phyloP scores from a whole-genome alignment of 306 rosid genomes.

The Corylus avellana region DNA sequence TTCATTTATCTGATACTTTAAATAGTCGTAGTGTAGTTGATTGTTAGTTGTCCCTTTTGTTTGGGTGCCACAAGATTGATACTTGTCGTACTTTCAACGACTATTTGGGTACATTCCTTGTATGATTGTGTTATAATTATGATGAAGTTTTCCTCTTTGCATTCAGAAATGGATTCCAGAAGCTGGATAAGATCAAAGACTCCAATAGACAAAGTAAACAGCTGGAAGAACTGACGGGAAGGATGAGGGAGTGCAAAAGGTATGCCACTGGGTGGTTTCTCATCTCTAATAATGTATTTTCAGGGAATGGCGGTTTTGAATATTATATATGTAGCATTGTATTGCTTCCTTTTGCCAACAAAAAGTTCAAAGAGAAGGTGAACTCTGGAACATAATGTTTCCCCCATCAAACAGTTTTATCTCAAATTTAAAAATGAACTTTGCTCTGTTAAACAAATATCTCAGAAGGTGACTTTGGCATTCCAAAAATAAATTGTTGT shows the following conservation, averaged over 20 bases:
- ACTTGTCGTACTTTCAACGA: constrained; percentile 10
- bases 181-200: constrained; percentile 90
- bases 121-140: constrained; percentile 9
- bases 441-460: neutral
- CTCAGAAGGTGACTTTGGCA: neutral
- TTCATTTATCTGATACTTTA: neutral
- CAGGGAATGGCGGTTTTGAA: neutral
- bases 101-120: constrained; percentile 17
- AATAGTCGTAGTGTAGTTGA: neutral
- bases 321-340: neutral
- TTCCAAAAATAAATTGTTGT: constrained; percentile 4
- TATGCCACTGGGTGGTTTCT: constrained; percentile 13
- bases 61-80: neutral
- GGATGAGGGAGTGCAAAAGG: constrained; percentile 98
- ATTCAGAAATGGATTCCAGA: constrained; percentile 96
- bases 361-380: constrained; percentile 19
- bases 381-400: neutral
- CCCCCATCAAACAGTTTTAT: neutral
- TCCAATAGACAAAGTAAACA: constrained; percentile 91
- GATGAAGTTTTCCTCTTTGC: constrained; percentile 26
- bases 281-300: neutral
- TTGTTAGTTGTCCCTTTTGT: neutral
- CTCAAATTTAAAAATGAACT: neutral
- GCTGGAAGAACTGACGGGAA: constrained; percentile 91
- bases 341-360: neutral